Conservation (phyloP, 2,329 filamentous ascomycete species). For the Phialophora macrospora region DNA sequence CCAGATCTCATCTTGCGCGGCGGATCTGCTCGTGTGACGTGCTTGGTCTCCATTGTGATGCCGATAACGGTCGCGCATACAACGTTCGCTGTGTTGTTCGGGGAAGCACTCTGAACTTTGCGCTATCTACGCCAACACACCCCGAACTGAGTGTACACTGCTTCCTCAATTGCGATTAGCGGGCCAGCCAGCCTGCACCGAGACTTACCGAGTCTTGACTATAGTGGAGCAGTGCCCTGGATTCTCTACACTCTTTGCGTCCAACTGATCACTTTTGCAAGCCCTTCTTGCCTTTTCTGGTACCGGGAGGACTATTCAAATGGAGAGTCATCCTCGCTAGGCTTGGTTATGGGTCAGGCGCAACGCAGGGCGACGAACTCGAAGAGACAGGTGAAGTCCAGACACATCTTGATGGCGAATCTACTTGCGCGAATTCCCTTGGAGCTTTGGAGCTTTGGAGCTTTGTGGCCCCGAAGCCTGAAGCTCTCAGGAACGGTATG, state of each 20-base stretch:
- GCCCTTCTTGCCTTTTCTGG: not conserved
- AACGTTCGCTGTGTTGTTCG: not conserved
- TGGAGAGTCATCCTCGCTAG: not conserved
- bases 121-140: not conserved
- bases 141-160: not conserved
- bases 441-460: conserved; percentile 2
- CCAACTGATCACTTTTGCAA: not conserved
- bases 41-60: not conserved
- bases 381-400: not conserved
- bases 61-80: not conserved
- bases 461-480: not conserved
- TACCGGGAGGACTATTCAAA: not conserved
- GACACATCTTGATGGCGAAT: not conserved
- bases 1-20: not conserved
- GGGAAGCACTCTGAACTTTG: not conserved
- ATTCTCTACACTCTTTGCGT: not conserved
- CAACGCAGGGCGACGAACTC: not conserved
- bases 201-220: not conserved
- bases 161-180: not conserved
- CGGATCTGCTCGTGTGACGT: conserved; percentile 12
- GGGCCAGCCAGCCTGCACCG: not conserved
- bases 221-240: not conserved
- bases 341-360: not conserved
- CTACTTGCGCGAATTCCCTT: no score
- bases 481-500: not conserved